These are phyloP conservation scores for Aspergillus pseudoviridinutans DNA, from an alignment of 2,329 filamentous ascomycete species.

Conservation along the genomic window DNA sequence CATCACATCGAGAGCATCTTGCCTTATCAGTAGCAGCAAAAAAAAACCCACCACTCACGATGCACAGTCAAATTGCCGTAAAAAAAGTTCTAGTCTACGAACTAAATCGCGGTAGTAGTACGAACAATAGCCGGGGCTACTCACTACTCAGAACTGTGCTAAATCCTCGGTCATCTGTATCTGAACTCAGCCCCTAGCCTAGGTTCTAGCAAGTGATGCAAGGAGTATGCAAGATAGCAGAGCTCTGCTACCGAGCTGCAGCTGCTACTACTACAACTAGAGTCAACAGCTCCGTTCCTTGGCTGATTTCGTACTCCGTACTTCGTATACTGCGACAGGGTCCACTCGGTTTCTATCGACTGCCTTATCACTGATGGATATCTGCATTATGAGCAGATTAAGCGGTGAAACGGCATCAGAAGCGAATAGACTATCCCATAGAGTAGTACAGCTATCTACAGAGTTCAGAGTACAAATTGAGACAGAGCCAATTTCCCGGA, in stretches of 20 bases:
- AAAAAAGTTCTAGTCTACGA: neutral
- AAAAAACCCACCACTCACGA: slow-evolving; percentile 5
- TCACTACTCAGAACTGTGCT: neutral
- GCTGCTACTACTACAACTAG: neutral
- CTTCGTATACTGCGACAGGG: neutral
- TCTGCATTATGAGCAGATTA: slow-evolving; percentile 10
- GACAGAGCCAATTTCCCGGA: slow-evolving; percentile 22
- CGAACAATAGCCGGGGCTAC: slow-evolving; percentile 3
- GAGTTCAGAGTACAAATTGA: neutral
- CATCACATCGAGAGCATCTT: neutral
- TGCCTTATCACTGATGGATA: slow-evolving; percentile 19
- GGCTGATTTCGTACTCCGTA: neutral
- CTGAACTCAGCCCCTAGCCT: neutral
- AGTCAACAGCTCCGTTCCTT: neutral
- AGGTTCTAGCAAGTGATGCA: neutral
- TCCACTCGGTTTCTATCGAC: neutral
- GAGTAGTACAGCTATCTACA: neutral
- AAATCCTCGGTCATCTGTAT: no score
- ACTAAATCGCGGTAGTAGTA: slow-evolving; percentile 1
- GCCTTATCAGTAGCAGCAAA: slow-evolving; percentile 11
- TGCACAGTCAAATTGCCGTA: neutral
- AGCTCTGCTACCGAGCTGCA: slow-evolving; percentile 14
- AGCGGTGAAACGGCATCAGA: slow-evolving; percentile 24
- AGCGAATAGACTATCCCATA: slow-evolving; percentile 11
- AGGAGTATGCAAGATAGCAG: slow-evolving; percentile 19